Base-by-base conservation (phyloP, 2,329 filamentous ascomycete genomes). In the Xylaria arbuscula region DNA sequence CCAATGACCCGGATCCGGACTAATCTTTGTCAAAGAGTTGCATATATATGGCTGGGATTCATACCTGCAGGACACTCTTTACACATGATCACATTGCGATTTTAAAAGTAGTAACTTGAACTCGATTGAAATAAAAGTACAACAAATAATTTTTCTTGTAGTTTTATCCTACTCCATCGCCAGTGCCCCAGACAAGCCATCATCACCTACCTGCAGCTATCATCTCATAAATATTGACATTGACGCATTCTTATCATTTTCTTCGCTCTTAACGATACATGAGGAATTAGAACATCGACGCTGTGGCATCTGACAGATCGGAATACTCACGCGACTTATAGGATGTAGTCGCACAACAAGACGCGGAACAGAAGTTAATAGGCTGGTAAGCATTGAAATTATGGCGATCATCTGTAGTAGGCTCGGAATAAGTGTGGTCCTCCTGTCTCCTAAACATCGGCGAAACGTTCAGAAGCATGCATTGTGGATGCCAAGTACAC, bases 1-100 rank as follows among this genome's bases (percentile, higher is more conserved):
- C 63, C 63, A 69, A 69, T 59, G n/a, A 8, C 28, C 58, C 63
- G 67, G 53, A 66, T 66, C 42, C 67, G 63, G 63, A 61, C 3
- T 19, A 17, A 17, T 7, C 6, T 17, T n/a, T 42, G 8, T 42
- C 11, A 7, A 45, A n/a, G 2, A 17, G 40, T n/a, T n/a, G 7
- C 6, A 8, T 17, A 45, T n/a, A n/a, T n/a, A 40, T 28, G 28
- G 28, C 28, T 5, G 28, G 5, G 9, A 10, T 40, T 17, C 15
- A 45, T 17, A n/a, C n/a, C 17, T 17, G n/a, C 13, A 3, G 40
- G 6, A 17, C 15, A 17, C 40, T 45, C 5, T 6, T 17, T 45
- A 15, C 4, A 45, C 40, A 45, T 17, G 40, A 45, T 17, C 15
- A n/a, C 15, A 6, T 3, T 42, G 15, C 4, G 17, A n/a, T 2